A percentile compares a stretch with the other conserved stretches of the same genome.
Evolutionary conservation across 331 rosid species (phyloP).

Genomic region (Acacia pycnantha): DNA sequence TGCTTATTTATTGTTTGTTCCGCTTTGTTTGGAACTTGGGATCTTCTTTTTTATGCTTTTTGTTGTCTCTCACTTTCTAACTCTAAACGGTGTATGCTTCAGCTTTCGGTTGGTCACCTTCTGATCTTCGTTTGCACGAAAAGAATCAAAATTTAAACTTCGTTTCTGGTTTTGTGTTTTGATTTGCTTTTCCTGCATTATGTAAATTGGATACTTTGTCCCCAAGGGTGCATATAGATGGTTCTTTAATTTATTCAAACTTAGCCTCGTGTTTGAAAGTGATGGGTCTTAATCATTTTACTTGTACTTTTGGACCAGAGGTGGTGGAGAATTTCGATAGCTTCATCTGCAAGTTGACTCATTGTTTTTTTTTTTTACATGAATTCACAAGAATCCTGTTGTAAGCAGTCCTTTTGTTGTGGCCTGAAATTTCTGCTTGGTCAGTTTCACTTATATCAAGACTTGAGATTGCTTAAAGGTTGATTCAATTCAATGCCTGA

Average conservation of each 20-base stretch:
- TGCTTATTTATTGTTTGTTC: constrained; percentile 8
- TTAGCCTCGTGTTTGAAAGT: background rate
- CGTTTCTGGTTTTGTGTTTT: background rate
- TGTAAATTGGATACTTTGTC: background rate
- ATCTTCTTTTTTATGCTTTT: constrained; percentile 29
- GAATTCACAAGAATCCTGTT: constrained; percentile 49
- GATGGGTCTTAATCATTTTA: constrained; percentile 34
- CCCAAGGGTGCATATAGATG: background rate
- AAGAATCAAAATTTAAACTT: background rate
- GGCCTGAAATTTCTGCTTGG: constrained; percentile 28
- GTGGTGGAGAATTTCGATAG: constrained; percentile 36
- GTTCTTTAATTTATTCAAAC: background rate
- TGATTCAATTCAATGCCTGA: constrained; percentile 16
- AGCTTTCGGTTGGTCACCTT: constrained; percentile 18
- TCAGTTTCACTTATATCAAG: constrained; percentile 31
- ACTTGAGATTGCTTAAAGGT: background rate
- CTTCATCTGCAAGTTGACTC: constrained; percentile 38
- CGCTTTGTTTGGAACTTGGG: background rate
- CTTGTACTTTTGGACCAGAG: constrained; percentile 29
- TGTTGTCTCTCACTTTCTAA: constrained; percentile 9
- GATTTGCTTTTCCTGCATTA: background rate
- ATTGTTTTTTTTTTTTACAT: background rate
- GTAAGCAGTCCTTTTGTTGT: constrained; percentile 23
- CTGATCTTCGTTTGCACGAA: constrained; percentile 2
- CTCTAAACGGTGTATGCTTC: background rate